A percentile compares a stretch with the other conserved stretches of the same genome.
phyloP scores from a whole-genome alignment of 2,329 filamentous ascomycete species.

The Calonectria multiphialidica region DNA sequence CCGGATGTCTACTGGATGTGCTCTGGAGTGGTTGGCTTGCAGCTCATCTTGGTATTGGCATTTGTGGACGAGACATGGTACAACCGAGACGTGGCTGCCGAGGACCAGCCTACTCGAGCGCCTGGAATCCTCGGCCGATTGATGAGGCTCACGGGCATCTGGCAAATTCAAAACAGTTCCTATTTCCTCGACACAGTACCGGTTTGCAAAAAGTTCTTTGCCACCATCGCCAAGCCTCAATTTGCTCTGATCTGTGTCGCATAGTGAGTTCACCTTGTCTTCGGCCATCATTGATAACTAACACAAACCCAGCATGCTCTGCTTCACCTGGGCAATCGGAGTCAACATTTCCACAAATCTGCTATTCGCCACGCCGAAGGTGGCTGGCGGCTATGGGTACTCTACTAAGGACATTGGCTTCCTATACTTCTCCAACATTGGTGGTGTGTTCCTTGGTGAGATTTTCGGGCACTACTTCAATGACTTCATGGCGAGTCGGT shows the following conservation, averaged over 20 bases:
- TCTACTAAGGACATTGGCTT: constrained; percentile 61
- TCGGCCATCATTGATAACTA: not conserved
- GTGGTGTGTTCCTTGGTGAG: constrained; percentile 66
- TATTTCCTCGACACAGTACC: constrained; percentile 5
- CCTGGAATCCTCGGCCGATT: not conserved
- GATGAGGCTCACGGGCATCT: not conserved
- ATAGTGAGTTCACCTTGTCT: not conserved
- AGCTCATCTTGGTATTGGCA: not conserved
- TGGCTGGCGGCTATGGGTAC: constrained; percentile 61
- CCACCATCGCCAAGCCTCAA: not conserved
- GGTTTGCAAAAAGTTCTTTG: not conserved
- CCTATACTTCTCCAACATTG: constrained; percentile 70
- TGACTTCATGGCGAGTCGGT: constrained; percentile 59
- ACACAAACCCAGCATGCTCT: constrained; percentile 27
- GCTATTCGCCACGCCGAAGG: constrained; percentile 50
- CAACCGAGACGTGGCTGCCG: not conserved
- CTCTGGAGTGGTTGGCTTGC: not conserved
- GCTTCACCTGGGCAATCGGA: constrained; percentile 63
- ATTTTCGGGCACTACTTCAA: constrained; percentile 67
- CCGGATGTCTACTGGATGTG: constrained; percentile 7
- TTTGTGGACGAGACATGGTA: constrained; percentile 16
- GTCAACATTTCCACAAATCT: constrained; percentile 68
- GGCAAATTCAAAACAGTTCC: constrained; percentile 26
- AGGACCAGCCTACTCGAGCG: not conserved
- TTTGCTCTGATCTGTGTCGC: not conserved